phyloP scores from a whole-genome alignment of 257 asterid species.

The Solanum pennellii region DNA sequence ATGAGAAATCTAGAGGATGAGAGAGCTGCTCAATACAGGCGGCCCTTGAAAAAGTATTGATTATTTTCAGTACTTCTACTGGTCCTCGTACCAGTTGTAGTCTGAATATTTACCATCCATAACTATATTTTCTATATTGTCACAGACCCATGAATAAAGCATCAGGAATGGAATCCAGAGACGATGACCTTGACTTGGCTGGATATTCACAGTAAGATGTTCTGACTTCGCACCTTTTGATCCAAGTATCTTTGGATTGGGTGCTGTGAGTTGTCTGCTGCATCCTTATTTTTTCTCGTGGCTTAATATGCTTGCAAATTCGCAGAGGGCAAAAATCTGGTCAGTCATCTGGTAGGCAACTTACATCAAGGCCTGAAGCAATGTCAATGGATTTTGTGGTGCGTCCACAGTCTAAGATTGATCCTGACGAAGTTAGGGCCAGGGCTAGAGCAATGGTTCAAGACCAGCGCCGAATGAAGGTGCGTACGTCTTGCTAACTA shows the following conservation, averaged over 20 bases:
- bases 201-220: constrained; percentile 32
- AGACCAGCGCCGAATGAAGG: constrained; percentile 81
- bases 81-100: neutral
- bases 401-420: constrained; percentile 91
- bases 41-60: constrained; percentile 55
- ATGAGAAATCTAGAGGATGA: constrained; percentile 80
- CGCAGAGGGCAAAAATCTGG: constrained; percentile 67
- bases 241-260: neutral
- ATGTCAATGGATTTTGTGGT: constrained; percentile 89
- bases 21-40: constrained; percentile 41
- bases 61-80: neutral
- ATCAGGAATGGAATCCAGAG: constrained; percentile 60
- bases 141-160: constrained; percentile 52
- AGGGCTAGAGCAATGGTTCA: constrained; percentile 54
- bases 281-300: neutral
- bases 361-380: constrained; percentile 53
- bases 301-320: constrained; percentile 10
- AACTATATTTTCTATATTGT: constrained; percentile 9
- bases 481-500: constrained; percentile 13
- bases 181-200: constrained; percentile 77
- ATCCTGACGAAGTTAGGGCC: constrained; percentile 80
- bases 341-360: constrained; percentile 56
- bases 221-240: neutral
- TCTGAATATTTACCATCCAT: neutral
- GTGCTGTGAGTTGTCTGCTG: neutral